These are phyloP conservation scores for Sindora glabra DNA, from an alignment of 306 rosid species.

Conservation along the genomic window DNA sequence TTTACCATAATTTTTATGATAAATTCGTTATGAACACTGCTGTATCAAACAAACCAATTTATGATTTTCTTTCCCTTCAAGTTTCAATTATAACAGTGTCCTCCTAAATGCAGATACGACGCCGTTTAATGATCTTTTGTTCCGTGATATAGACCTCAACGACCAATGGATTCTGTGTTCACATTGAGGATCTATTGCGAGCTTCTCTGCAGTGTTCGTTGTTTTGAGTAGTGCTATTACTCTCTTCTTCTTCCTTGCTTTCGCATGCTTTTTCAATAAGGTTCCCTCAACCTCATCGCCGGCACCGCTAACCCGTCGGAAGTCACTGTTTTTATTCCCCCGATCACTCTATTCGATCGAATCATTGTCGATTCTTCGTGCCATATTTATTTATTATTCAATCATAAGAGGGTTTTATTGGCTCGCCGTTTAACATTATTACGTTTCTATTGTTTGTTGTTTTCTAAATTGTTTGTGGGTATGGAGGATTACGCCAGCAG, in stretches of 20 bases:
- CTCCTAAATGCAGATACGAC: too few relatives aligned
- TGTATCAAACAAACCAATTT: too few relatives aligned
- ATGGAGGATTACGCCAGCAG: constrained; percentile 56
- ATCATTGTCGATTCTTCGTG: background rate
- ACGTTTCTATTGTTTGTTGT: background rate
- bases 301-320: constrained; percentile 26
- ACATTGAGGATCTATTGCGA: background rate
- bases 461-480: background rate
- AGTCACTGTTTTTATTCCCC: background rate
- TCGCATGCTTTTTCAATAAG: constrained; percentile 10
- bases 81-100: too few relatives aligned
- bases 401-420: background rate
- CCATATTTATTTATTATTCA: background rate
- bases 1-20: too few relatives aligned
- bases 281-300: background rate
- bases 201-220: background rate
- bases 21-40: too few relatives aligned
- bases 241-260: too few relatives aligned
- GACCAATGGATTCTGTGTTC: too few relatives aligned
- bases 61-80: too few relatives aligned
- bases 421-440: background rate
- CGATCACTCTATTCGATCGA: constrained; percentile 30
- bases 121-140: too few relatives aligned
- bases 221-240: too few relatives aligned
- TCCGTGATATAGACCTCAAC: too few relatives aligned